Evolutionary conservation across 768 basidiomycete genomes (phyloP).

Genomic region (Lepiota brunneoincarnata): DNA sequence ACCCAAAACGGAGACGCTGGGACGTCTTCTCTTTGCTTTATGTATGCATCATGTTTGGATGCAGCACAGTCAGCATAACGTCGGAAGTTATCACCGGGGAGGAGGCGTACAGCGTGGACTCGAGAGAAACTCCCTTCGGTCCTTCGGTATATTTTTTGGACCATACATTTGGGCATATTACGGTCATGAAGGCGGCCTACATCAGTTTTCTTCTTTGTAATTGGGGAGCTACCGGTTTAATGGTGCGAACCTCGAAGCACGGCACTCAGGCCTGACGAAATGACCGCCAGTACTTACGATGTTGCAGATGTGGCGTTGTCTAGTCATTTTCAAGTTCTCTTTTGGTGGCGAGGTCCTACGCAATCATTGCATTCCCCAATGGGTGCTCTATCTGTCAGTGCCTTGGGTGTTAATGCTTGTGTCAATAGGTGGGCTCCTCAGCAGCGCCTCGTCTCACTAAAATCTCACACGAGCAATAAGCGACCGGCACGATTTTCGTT

Average conservation of each 20-base stretch:
- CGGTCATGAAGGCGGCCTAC: background rate
- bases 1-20: background rate
- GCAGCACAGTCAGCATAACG: background rate
- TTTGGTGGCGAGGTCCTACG: background rate
- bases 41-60: constrained; percentile 1
- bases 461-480: background rate
- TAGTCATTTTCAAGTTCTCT: background rate
- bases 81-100: background rate
- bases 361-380: background rate
- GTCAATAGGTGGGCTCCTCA: background rate
- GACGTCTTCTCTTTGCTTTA: constrained; percentile 1
- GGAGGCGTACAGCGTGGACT: background rate
- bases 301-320: background rate
- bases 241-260: background rate
- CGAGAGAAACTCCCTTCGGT: background rate
- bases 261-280: background rate
- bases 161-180: background rate
- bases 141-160: background rate
- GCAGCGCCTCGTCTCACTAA: background rate
- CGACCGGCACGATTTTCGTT: background rate
- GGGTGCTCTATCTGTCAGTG: background rate
- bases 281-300: background rate
- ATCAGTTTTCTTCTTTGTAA: background rate
- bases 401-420: background rate
- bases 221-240: constrained; percentile 2